A percentile compares a stretch with the other conserved stretches of the same genome.
Evolutionary conservation across 306 rosid genomes (phyloP).

Genomic region (Urtica urens): DNA sequence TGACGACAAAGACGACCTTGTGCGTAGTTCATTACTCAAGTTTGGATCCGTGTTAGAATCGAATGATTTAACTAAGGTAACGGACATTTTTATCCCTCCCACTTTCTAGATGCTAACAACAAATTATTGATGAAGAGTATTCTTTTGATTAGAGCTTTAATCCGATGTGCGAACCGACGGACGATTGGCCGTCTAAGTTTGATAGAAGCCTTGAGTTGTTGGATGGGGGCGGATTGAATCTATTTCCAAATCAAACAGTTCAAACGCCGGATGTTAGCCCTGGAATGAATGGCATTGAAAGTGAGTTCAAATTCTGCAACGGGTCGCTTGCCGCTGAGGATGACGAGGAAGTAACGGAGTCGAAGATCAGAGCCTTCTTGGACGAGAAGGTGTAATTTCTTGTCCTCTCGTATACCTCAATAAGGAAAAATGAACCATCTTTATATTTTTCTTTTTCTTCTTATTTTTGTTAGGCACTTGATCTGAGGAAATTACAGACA

Average conservation of each 20-base stretch:
- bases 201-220: constrained; percentile 37
- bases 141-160: constrained; percentile 62
- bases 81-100: not conserved
- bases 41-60: constrained; percentile 31
- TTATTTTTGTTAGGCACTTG: constrained; percentile 47
- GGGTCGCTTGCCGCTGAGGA: constrained; percentile 58
- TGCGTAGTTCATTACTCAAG: constrained; percentile 40
- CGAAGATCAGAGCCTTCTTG: constrained; percentile 76
- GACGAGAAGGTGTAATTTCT: constrained; percentile 57
- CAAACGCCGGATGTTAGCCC: constrained; percentile 19
- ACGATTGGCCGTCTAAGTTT: constrained; percentile 51
- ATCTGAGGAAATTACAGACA: constrained; percentile 74
- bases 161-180: constrained; percentile 66
- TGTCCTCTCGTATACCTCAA: not conserved
- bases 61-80: constrained; percentile 52
- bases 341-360: constrained; percentile 81
- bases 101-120: constrained; percentile 15
- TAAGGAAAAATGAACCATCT: not conserved
- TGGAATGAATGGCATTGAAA: constrained; percentile 27
- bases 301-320: constrained; percentile 39
- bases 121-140: constrained; percentile 8
- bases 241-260: constrained; percentile 32
- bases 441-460: not conserved
- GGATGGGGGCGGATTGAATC: constrained; percentile 32
- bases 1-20: constrained; percentile 53